A percentile compares a stretch with the other conserved stretches of the same genome.
Evolutionary conservation across 2,329 filamentous ascomycete genomes (phyloP).

Genomic region (Neofusicoccum cordaticola): DNA sequence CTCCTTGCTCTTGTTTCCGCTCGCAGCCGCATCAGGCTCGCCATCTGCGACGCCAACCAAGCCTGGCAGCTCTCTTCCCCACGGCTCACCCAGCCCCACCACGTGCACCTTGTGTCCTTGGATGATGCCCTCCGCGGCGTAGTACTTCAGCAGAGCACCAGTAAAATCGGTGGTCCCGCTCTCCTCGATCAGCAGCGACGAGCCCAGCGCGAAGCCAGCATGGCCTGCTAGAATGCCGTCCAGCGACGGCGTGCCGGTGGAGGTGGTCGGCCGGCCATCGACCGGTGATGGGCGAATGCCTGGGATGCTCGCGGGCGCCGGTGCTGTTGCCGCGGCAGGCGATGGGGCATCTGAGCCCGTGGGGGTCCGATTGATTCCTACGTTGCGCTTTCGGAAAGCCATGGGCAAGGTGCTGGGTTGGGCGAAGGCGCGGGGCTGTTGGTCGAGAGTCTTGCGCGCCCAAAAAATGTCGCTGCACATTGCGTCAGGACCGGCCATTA

Average conservation of each 20-base stretch:
- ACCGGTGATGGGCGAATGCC: slow-evolving; percentile 81
- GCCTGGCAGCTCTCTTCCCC: slow-evolving; percentile 81
- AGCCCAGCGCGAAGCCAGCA: slow-evolving; percentile 78
- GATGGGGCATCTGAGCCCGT: slow-evolving; percentile 20
- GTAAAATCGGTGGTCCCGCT: slow-evolving; percentile 92
- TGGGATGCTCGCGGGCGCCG: slow-evolving; percentile 32
- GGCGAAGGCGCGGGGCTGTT: not conserved
- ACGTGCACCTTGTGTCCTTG: slow-evolving; percentile 89
- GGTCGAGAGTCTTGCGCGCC: not conserved
- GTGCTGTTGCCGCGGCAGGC: slow-evolving; percentile 11
- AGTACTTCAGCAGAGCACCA: slow-evolving; percentile 79
- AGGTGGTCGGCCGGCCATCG: slow-evolving; percentile 83
- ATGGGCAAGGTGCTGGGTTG: slow-evolving; percentile 36
- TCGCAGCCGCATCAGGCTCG: slow-evolving; percentile 31
- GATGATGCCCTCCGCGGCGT: slow-evolving; percentile 86
- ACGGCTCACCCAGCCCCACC: slow-evolving; percentile 73
- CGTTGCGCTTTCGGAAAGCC: slow-evolving; percentile 68
- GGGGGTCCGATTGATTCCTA: slow-evolving; percentile 49
- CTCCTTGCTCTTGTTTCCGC: slow-evolving; percentile 50
- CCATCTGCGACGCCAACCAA: slow-evolving; percentile 52
- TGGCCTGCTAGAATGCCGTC: slow-evolving; percentile 85
- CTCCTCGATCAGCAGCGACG: slow-evolving; percentile 77
- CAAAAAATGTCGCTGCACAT: not conserved
- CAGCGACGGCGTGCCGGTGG: slow-evolving; percentile 82
- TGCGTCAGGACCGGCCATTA: not conserved